Evolutionary conservation across 2,329 filamentous ascomycete species (phyloP), one percentile per base, ranked within the genome.

Genomic region (Keithomyces neogunnii): DNA sequence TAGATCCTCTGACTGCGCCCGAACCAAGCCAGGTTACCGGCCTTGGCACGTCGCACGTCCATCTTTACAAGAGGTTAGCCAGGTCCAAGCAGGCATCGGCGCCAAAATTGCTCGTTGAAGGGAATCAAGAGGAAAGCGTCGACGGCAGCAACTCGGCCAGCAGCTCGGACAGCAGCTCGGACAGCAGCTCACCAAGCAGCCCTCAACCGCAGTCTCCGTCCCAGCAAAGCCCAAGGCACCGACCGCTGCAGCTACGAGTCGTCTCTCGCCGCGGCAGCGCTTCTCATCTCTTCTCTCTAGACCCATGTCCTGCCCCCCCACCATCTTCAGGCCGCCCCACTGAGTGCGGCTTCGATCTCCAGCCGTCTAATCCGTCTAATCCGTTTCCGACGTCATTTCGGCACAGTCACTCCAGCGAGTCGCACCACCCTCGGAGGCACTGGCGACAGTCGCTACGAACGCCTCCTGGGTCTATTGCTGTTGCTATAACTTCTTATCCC

Each of bases 21-120:
- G 82, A 87, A 55, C 85, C 85, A 11, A 80, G 74, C 54, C 78
- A 85, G 55, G 81, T 86, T 62, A 85, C 81, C 46, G 83, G 85
- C 6, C 78, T 78, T n/a, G 80, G 80, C 53, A 72, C 74, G 3
- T 79, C 80, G 55, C 78, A 82, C 60, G 66, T 73, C 72, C 66
- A 63, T 49, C 55, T 57, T 51, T 60, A 56, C 19, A 62, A 42
- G 33, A 35, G 33, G 10, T 10, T 35, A 6, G 33, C 5, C 6
- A 35, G 33, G 33, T 10, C 10, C 10, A 10, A 35, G 33, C 19
- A 35, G 33, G 33, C 33, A 6, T 35, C 6, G 26, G 19, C 19
- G 19, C 19, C 19, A 19, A 19, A 19, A 19, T 19, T 19, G 19
- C 19, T 19, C 19, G 19, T 19, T 19, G 19, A 19, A 19, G 19